phyloP scores from a whole-genome alignment of 2,329 filamentous ascomycete genomes.

The Nigrospora sphaerica region DNA sequence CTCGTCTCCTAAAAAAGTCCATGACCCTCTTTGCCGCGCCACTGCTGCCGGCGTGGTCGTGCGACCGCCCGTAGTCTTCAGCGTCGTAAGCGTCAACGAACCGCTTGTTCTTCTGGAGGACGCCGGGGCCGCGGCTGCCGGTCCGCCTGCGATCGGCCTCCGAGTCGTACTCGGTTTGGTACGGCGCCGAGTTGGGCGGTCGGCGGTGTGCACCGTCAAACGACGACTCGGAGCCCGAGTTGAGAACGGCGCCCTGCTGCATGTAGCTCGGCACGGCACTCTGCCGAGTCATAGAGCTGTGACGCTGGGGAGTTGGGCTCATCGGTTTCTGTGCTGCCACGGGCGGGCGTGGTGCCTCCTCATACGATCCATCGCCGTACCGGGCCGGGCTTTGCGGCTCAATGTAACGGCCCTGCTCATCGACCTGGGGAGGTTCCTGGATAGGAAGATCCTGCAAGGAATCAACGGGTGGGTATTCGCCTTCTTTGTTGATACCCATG shows the following conservation, averaged over 20 bases:
- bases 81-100: constrained; percentile 86
- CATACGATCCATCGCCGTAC: constrained; percentile 30
- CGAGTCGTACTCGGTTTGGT: constrained; percentile 35
- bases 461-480: constrained; percentile 36
- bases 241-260: constrained; percentile 37
- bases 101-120: constrained; percentile 79
- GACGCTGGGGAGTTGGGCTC: constrained; percentile 32
- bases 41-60: constrained; percentile 71
- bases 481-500: constrained; percentile 53
- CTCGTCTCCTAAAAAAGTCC: constrained; percentile 92
- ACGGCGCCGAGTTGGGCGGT: constrained; percentile 34
- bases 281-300: constrained; percentile 31
- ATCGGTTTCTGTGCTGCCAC: constrained; percentile 16
- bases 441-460: constrained; percentile 48
- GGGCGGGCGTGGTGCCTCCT: constrained; percentile 24
- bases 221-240: constrained; percentile 47
- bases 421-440: constrained; percentile 36
- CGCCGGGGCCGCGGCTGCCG: constrained; percentile 35
- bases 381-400: constrained; percentile 17
- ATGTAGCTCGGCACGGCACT: constrained; percentile 40
- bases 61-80: constrained; percentile 50
- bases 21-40: constrained; percentile 88
- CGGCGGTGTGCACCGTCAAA: constrained; percentile 36
- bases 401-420: constrained; percentile 28
- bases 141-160: constrained; percentile 33